These are phyloP conservation scores for Ceratobasidium sp. DNA, from an alignment of 1,284 basidiomycete genomes.

Conservation along the genomic window DNA sequence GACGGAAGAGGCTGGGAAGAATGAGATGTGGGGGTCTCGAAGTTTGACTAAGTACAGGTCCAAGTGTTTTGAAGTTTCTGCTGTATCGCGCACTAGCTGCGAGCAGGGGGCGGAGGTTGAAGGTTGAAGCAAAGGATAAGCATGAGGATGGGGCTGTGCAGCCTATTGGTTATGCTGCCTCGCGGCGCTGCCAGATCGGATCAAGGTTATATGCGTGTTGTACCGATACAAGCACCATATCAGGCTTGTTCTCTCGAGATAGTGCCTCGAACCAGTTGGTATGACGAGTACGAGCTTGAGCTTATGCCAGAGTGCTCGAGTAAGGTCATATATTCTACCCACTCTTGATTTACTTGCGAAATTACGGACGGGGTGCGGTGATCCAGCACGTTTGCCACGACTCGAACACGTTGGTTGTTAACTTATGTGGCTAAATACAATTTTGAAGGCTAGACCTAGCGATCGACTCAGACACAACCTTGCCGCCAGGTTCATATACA, in stretches of 20 bases:
- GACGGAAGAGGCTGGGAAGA: slow-evolving; percentile 16
- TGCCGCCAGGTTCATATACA: background rate
- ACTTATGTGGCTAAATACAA: background rate
- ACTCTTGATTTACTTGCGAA: background rate
- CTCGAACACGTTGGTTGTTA: slow-evolving; percentile 5
- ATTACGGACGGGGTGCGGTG: slow-evolving; percentile 12
- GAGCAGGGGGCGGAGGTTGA: slow-evolving; percentile 9
- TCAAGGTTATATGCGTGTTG: slow-evolving; percentile 31
- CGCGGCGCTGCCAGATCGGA: slow-evolving; percentile 32
- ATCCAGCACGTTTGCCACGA: slow-evolving; percentile 22
- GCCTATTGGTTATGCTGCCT: slow-evolving; percentile 33
- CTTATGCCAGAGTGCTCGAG: background rate
- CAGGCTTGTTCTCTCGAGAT: background rate
- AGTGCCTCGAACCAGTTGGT: background rate
- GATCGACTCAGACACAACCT: background rate
- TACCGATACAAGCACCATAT: background rate
- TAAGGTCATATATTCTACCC: background rate
- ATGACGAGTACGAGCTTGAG: background rate
- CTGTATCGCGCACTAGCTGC: slow-evolving; percentile 23
- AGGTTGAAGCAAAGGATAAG: slow-evolving; percentile 32
- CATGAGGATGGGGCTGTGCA: slow-evolving; percentile 38
- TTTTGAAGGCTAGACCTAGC: slow-evolving; percentile 1
- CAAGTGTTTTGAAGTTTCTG: slow-evolving; percentile 33
- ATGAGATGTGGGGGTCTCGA: slow-evolving; percentile 10
- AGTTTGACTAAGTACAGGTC: slow-evolving; percentile 10